phyloP scores from a whole-genome alignment of 208 protist species.

The Strigomonas culicis region DNA sequence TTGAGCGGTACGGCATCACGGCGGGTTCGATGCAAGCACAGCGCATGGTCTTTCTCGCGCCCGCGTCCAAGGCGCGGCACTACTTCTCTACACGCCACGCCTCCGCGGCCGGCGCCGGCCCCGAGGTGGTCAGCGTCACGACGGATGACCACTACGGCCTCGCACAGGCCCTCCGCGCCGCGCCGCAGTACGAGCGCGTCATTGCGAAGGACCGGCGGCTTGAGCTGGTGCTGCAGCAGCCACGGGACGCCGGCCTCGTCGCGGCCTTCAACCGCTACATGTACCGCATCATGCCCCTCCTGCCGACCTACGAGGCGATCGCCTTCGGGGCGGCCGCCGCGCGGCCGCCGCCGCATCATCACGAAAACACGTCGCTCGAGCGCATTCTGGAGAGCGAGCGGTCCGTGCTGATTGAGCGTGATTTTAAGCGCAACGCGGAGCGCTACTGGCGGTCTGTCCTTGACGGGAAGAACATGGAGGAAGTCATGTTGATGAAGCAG shows the following conservation, averaged over 20 bases:
- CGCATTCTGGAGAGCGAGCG: slow-evolving; percentile 56
- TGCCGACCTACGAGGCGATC: slow-evolving; percentile 46
- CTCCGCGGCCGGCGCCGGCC: not conserved
- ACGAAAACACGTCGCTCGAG: slow-evolving; percentile 35
- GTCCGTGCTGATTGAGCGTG: slow-evolving; percentile 58
- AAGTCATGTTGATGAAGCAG: no score
- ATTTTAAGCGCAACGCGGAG: slow-evolving; percentile 85
- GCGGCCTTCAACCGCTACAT: slow-evolving; percentile 78
- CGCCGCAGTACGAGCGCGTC: slow-evolving; percentile 54
- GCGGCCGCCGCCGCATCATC: slow-evolving; percentile 14
- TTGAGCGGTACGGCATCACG: slow-evolving; percentile 66
- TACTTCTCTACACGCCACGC: slow-evolving; percentile 52
- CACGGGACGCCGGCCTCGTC: slow-evolving; percentile 29
- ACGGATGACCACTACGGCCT: slow-evolving; percentile 55
- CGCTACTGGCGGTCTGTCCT: slow-evolving; percentile 85
- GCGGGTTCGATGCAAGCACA: slow-evolving; percentile 54
- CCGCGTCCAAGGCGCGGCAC: slow-evolving; percentile 53
- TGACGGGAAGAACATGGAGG: slow-evolving; percentile 57
- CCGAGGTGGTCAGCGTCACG: slow-evolving; percentile 65
- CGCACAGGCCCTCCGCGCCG: slow-evolving; percentile 29
- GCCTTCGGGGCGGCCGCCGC: slow-evolving; percentile 42
- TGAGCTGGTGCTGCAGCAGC: not conserved
- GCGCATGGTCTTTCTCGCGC: slow-evolving; percentile 57
- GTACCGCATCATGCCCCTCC: slow-evolving; percentile 73
- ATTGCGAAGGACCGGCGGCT: slow-evolving; percentile 19